Conservation (phyloP, 495 filamentous ascomycete genomes). For the Tuber microsphaerosporum region DNA sequence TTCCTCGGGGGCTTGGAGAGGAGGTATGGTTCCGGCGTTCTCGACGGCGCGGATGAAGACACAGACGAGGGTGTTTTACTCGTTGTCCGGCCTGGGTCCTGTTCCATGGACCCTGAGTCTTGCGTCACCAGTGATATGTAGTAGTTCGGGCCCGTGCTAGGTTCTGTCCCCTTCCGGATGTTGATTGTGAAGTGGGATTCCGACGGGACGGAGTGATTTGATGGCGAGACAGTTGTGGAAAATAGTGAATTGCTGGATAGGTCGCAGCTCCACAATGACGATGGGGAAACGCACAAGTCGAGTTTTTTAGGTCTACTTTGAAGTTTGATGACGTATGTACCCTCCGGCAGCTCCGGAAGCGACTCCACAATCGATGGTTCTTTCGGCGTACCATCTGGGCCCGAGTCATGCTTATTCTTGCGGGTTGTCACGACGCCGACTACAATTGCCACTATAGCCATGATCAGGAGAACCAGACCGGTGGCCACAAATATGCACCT, state of each 20-base stretch:
- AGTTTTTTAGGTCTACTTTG: slow-evolving; percentile 7
- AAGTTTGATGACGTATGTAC: slow-evolving; percentile 11
- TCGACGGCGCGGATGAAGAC: not conserved
- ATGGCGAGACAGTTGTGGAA: slow-evolving; percentile 6
- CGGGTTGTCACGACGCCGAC: slow-evolving; percentile 21
- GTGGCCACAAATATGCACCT: slow-evolving; percentile 13
- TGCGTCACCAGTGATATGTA: slow-evolving; percentile 50
- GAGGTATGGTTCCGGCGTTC: slow-evolving; percentile 37
- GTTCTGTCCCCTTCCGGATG: slow-evolving; percentile 6
- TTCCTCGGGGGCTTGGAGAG: slow-evolving; percentile 35
- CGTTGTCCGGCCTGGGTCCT: slow-evolving; percentile 5
- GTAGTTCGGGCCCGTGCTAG: slow-evolving; percentile 47
- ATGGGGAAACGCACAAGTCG: slow-evolving; percentile 15
- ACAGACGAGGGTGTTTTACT: not conserved
- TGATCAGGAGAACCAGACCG: slow-evolving; percentile 12
- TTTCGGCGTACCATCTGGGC: not conserved
- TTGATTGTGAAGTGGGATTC: slow-evolving; percentile 33
- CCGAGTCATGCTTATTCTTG: not conserved
- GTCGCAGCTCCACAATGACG: slow-evolving; percentile 30
- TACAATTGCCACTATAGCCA: slow-evolving; percentile 21
- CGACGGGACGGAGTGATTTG: slow-evolving; percentile 4
- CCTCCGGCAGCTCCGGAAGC: slow-evolving; percentile 24
- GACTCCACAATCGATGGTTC: not conserved
- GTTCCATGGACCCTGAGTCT: slow-evolving; percentile 30
- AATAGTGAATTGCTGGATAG: slow-evolving; percentile 29